Evolutionary conservation across 2,329 filamentous ascomycete genomes (phyloP).

Genomic region (Aspergillus tubingensis): DNA sequence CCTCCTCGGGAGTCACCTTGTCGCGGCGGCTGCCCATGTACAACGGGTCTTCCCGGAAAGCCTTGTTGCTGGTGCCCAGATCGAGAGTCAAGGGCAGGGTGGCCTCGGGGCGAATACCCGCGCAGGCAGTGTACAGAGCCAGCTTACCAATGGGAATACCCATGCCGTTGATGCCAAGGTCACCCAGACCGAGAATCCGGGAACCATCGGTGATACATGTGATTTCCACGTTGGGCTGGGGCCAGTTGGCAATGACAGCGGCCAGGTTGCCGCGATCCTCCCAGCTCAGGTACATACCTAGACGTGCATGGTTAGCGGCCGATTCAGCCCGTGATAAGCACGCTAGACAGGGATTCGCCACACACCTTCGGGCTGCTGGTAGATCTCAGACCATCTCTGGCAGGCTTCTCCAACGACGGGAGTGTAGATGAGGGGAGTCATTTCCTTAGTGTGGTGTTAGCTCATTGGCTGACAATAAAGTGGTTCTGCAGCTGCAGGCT

Average conservation of each 20-base stretch:
- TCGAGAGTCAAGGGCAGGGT: slow-evolving; percentile 66
- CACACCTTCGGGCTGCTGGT: slow-evolving; percentile 84
- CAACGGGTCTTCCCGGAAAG: slow-evolving; percentile 72
- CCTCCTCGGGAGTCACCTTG: slow-evolving; percentile 74
- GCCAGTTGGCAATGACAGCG: slow-evolving; percentile 91
- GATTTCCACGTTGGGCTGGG: slow-evolving; percentile 84
- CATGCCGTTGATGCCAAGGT: slow-evolving; percentile 95
- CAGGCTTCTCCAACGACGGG: slow-evolving; percentile 83
- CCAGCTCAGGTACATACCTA: slow-evolving; percentile 87
- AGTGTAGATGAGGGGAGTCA: slow-evolving; percentile 54
- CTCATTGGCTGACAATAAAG: slow-evolving; percentile 9
- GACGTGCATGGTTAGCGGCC: slow-evolving; percentile 24
- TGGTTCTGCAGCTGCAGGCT: slow-evolving; percentile 7
- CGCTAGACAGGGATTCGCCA: slow-evolving; percentile 13
- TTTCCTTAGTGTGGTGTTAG: slow-evolving; percentile 38
- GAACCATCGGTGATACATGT: slow-evolving; percentile 96
- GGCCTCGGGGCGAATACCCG: slow-evolving; percentile 80
- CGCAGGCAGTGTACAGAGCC: slow-evolving; percentile 90
- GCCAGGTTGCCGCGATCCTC: slow-evolving; percentile 88
- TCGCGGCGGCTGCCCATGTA: slow-evolving; percentile 88
- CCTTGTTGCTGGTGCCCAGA: slow-evolving; percentile 65
- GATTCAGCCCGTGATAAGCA: slow-evolving; percentile 25
- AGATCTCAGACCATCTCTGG: slow-evolving; percentile 92
- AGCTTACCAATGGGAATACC: slow-evolving; percentile 98
- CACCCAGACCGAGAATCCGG: slow-evolving; percentile 85